Conservation (phyloP, 306 rosid genomes). For the Vigna reflexopilosa region DNA sequence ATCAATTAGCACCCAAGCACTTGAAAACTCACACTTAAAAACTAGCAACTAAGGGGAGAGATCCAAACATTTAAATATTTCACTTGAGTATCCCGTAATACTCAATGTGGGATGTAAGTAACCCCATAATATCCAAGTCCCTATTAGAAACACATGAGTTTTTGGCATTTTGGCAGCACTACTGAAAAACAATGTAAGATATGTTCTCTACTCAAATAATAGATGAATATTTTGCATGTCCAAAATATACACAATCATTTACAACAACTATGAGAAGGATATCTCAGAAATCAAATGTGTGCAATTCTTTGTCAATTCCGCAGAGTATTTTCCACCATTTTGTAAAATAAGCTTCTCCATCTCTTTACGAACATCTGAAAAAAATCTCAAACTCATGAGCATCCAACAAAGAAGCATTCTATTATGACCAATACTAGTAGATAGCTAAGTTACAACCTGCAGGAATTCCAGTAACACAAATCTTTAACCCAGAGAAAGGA, state of each 20-base stretch:
- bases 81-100: too few species aligned
- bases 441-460: conserved; percentile 69
- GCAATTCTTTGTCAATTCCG: conserved; percentile 83
- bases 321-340: conserved; percentile 93
- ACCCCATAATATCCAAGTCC: too few species aligned
- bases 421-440: conserved; percentile 43
- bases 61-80: too few species aligned
- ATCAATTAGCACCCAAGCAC: too few species aligned
- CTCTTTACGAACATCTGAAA: conserved; percentile 82
- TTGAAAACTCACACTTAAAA: too few species aligned
- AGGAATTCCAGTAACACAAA: conserved; percentile 82
- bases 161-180: background rate
- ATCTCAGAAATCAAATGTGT: conserved; percentile 90
- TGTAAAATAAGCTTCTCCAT: conserved; percentile 70
- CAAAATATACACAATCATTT: conserved; percentile 35
- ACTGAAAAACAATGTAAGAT: conserved; percentile 20
- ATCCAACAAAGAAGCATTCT: conserved; percentile 38
- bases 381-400: conserved; percentile 48
- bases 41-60: too few species aligned
- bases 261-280: conserved; percentile 66
- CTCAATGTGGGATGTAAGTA: too few species aligned
- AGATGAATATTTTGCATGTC: conserved; percentile 34
- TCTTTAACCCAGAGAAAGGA: conserved; percentile 88
- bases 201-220: conserved; percentile 14
- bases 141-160: conserved; percentile 22